Conservation (phyloP, 352 stramenopile genomes). For the Globisporangium mamillatum region DNA sequence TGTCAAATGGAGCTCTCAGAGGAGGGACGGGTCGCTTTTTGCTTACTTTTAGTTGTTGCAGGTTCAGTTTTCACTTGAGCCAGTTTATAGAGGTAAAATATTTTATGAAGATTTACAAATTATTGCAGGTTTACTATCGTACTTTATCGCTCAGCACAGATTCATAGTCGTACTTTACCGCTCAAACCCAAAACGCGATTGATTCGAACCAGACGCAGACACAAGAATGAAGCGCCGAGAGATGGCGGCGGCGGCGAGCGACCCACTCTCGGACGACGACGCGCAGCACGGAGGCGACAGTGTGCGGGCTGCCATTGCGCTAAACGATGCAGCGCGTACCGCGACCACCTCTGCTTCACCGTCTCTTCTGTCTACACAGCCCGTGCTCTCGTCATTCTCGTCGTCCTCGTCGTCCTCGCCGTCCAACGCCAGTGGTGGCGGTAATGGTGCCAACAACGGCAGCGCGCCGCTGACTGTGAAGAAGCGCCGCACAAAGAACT, state of each 20-base stretch:
- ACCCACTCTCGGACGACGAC: slow-evolving; percentile 7
- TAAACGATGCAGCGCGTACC: neutral
- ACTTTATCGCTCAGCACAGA: neutral
- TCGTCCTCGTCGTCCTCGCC: neutral
- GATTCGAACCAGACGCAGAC: neutral
- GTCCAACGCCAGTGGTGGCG: neutral
- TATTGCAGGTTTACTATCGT: too few species aligned
- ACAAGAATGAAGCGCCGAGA: slow-evolving; percentile 14
- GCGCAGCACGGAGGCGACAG: neutral
- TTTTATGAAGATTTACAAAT: too few species aligned
- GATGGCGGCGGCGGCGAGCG: neutral
- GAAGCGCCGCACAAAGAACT: slow-evolving; percentile 84
- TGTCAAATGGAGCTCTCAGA: slow-evolving; percentile 31
- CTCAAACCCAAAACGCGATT: neutral
- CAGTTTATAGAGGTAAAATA: too few species aligned
- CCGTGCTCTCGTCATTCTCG: neutral
- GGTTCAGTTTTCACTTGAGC: too few species aligned
- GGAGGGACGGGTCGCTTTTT: too few species aligned
- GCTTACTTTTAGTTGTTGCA: too few species aligned
- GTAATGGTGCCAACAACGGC: neutral
- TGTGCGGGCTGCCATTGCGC: neutral
- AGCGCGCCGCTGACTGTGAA: slow-evolving; percentile 41
- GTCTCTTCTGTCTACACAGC: neutral
- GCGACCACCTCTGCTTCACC: neutral
- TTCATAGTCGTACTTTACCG: neutral